Evolutionary conservation across 2,329 filamentous ascomycete genomes (phyloP), one percentile per base, ranked within the genome.

Genomic region (Sarocladium strictum): DNA sequence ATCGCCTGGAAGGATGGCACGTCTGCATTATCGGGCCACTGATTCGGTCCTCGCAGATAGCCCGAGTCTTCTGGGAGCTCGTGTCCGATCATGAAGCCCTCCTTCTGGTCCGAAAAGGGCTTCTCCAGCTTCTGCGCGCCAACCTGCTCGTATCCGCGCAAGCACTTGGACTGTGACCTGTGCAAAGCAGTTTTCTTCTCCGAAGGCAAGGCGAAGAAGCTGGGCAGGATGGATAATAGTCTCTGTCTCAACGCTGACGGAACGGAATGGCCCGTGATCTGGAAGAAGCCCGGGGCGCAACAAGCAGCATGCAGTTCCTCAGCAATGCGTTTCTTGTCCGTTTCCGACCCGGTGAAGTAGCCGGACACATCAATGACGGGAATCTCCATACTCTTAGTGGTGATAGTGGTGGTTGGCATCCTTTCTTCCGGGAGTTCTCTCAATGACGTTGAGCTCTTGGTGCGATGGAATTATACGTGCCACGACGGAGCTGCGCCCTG

Each of bases 341-440:
- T 9, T 19, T 35, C 49, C 14, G 27, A 32, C 24, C 23, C 27
- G 17, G 27, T 7, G 24, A 52, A 35, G 49, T 32, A 35, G 27
- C 49, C 49, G 17, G 49, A 52, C 9, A 52, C 27, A 35, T 52
- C 49, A 33, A 52, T 52, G 23, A 52, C 49, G 32, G 49, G 49
- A 52, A 52, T 52, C 27, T 29, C 24, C 49, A 52, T 40, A 11
- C 10, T 6, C n/a, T 19, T n/a, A n/a, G n/a, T n/a, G 37, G 6
- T 19, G 37, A 40, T n/a, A 11, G 10, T 11, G 37, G 10, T 40
- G 17, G 17, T 19, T 19, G 10, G 17, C 10, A 9, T 19, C n/a
- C 10, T 40, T 33, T 33, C 15, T 9, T 9, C 32, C 32, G 32
- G 32, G 9, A 9, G n/a, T n/a, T n/a, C n/a, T n/a, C n/a, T n/a